phyloP scores from a whole-genome alignment of 495 filamentous ascomycete genomes.

The Aspergillus cristatus region DNA sequence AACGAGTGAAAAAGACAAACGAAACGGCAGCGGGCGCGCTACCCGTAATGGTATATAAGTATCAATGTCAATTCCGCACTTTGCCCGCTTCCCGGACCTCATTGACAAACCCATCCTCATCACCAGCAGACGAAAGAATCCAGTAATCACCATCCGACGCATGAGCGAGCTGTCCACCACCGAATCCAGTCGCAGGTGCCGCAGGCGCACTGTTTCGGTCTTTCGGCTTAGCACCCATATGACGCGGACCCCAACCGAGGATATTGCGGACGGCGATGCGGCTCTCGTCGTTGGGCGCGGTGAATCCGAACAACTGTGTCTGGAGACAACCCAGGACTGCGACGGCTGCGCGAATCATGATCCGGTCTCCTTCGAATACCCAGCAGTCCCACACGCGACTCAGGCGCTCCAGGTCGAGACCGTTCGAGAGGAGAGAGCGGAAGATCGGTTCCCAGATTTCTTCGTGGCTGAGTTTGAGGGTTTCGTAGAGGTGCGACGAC shows the following conservation, averaged over 20 bases:
- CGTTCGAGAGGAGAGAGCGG: conserved; percentile 46
- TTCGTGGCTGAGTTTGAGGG: conserved; percentile 32
- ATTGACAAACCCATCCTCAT: conserved; percentile 62
- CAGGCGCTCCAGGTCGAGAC: conserved; percentile 60
- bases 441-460: conserved; percentile 51
- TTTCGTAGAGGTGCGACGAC: conserved; percentile 53
- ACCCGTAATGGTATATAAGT: too few species aligned
- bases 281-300: conserved; percentile 33
- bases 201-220: conserved; percentile 35
- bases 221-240: conserved; percentile 26
- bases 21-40: too few species aligned
- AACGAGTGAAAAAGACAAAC: neutral
- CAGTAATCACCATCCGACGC: conserved; percentile 35
- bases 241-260: conserved; percentile 44
- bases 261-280: conserved; percentile 29
- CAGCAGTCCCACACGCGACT: conserved; percentile 88
- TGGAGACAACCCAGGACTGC: conserved; percentile 59
- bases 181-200: conserved; percentile 23
- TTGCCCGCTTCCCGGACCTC: conserved; percentile 63
- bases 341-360: conserved; percentile 70
- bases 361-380: conserved; percentile 83
- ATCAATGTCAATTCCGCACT: conserved; percentile 25
- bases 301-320: conserved; percentile 48
- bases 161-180: conserved; percentile 30
- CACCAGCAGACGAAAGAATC: conserved; percentile 36